Percentiles rank a stretch among this genome's conserved stretches.
These are phyloP conservation scores for Serpula lacrymans DNA, from an alignment of 768 basidiomycete genomes.

Conservation along the genomic window DNA sequence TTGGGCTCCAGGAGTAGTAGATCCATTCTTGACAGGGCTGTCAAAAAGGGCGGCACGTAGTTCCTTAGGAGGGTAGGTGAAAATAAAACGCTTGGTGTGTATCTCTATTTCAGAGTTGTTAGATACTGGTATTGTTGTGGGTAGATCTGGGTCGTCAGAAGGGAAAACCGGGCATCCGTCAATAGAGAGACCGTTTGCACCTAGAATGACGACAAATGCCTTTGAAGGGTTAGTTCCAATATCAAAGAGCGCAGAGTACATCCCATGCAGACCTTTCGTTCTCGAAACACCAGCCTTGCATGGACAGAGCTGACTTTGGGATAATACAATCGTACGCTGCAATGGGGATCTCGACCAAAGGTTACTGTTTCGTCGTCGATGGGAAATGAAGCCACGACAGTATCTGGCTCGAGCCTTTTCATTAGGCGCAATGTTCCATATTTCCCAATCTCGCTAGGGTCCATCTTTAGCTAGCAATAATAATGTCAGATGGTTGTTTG, in stretches of 20 bases:
- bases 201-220: conserved; percentile 68
- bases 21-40: conserved; percentile 38
- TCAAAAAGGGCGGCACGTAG: conserved; percentile 50
- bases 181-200: conserved; percentile 51
- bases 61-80: conserved; percentile 73
- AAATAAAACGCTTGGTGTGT: conserved; percentile 66
- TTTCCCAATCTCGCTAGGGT: conserved; percentile 53
- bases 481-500: no score
- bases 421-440: conserved; percentile 65
- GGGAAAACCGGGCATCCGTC: conserved; percentile 66
- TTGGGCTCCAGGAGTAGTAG: conserved; percentile 9
- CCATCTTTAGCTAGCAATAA: conserved; percentile 26
- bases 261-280: conserved; percentile 47
- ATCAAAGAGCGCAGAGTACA: not conserved
- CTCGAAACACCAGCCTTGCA: conserved; percentile 61
- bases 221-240: conserved; percentile 21
- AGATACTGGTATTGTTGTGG: conserved; percentile 58
- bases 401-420: conserved; percentile 45
- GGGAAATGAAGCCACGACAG: conserved; percentile 62
- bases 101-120: conserved; percentile 69
- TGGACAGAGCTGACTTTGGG: conserved; percentile 58
- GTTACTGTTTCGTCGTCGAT: conserved; percentile 67
- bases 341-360: conserved; percentile 62
- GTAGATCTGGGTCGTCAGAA: conserved; percentile 23
- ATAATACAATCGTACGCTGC: conserved; percentile 71